Evolutionary conservation across 768 basidiomycete species (phyloP).

Genomic region (Basidioascus undulatus): DNA sequence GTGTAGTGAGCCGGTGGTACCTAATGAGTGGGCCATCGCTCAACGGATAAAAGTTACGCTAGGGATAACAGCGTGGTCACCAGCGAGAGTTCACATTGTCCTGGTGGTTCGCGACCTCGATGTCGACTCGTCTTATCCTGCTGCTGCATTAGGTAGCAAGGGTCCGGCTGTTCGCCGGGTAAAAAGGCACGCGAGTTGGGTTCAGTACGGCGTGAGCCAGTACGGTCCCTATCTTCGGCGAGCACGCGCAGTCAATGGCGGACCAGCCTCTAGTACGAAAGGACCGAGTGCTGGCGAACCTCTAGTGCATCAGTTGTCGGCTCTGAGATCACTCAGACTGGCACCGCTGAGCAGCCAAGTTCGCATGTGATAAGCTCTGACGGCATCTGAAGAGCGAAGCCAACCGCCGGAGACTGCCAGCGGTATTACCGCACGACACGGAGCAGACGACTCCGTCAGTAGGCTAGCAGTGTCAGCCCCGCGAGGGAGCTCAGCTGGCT

Average conservation of each 20-base stretch:
- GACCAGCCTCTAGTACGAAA: conserved; percentile 11
- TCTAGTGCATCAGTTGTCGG: conserved; percentile 14
- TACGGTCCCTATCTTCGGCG: conserved; percentile 13
- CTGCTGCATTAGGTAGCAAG: conserved; percentile 5
- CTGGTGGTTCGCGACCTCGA: conserved; percentile 2
- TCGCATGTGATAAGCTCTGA: conserved; percentile 12
- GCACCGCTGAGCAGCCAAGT: conserved; percentile 14
- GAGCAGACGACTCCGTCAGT: no score
- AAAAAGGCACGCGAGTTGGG: conserved; percentile 7
- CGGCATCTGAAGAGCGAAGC: conserved; percentile 10
- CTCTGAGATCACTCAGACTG: conserved; percentile 2
- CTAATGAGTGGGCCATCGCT: conserved; percentile 11
- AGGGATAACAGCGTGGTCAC: conserved; percentile 8
- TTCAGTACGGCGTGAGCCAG: conserved; percentile 11
- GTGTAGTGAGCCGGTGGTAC: conserved; percentile 12
- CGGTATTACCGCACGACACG: no score
- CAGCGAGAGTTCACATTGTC: conserved; percentile 4
- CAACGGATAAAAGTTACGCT: conserved; percentile 13
- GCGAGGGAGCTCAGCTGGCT: no score
- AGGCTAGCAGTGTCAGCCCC: no score
- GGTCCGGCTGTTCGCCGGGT: conserved; percentile 8
- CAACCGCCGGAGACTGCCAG: conserved; percentile 9
- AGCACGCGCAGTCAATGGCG: conserved; percentile 10
- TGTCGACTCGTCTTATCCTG: conserved; percentile 7
- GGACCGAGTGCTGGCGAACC: conserved; percentile 9